phyloP scores from a whole-genome alignment of 192 early-diverging fungal species.

The Entomortierella beljakovae region DNA sequence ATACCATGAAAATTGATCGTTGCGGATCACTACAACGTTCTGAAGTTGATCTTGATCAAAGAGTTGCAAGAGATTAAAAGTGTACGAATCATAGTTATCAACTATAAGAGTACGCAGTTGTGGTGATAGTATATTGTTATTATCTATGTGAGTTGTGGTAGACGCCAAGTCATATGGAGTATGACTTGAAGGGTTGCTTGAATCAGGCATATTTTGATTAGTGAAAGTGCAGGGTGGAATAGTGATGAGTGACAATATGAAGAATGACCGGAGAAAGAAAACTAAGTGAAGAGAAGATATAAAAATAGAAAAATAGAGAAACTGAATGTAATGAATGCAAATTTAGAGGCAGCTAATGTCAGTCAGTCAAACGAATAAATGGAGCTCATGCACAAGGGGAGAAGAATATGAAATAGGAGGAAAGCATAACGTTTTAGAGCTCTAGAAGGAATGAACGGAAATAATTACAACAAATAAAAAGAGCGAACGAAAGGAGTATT shows the following conservation, averaged over 20 bases:
- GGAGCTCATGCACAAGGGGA: too few relatives aligned
- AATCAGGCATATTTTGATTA: too few relatives aligned
- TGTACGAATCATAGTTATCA: slow-evolving; percentile 99
- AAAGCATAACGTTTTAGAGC: too few relatives aligned
- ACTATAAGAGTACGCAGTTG: slow-evolving; percentile 78
- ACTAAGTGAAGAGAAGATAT: slow-evolving; percentile 8
- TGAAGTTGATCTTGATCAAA: slow-evolving; percentile 54
- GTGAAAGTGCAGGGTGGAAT: too few relatives aligned
- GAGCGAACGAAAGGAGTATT: too few relatives aligned
- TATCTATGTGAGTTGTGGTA: background rate
- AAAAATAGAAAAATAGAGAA: slow-evolving; percentile 7
- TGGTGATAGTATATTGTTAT: background rate
- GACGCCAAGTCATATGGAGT: too few relatives aligned
- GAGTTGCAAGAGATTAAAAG: slow-evolving; percentile 92
- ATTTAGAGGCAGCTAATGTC: too few relatives aligned
- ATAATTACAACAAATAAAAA: too few relatives aligned
- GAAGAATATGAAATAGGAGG: too few relatives aligned
- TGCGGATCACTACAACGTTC: slow-evolving; percentile 86
- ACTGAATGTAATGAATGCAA: slow-evolving; percentile 8
- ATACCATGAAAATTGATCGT: slow-evolving; percentile 92
- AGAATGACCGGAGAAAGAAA: slow-evolving; percentile 9
- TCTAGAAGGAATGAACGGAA: too few relatives aligned
- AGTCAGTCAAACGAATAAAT: too few relatives aligned
- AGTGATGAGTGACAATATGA: too few relatives aligned
- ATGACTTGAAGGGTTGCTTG: background rate